These are phyloP conservation scores for Phaeophleospora eucalypticola DNA, from an alignment of 2,329 filamentous ascomycete species.

Conservation along the genomic window DNA sequence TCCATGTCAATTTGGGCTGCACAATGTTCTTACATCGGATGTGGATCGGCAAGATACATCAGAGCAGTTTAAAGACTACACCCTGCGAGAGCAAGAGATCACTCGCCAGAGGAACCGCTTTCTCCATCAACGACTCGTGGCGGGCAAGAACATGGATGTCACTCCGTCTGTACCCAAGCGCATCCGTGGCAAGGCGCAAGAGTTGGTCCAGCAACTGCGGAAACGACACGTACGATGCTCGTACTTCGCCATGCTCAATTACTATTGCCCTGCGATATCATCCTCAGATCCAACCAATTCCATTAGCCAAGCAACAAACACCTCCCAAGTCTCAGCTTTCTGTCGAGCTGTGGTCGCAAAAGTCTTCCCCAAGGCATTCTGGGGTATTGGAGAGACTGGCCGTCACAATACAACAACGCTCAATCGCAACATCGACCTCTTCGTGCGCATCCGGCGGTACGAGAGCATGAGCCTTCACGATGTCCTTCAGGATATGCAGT, in stretches of 20 bases:
- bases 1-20: conserved; percentile 80
- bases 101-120: conserved; percentile 13
- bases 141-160: neutral
- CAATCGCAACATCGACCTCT: conserved; percentile 67
- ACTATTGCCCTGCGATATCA: conserved; percentile 66
- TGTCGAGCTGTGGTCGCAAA: conserved; percentile 71
- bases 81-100: conserved; percentile 79
- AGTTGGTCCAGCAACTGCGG: conserved; percentile 65
- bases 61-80: conserved; percentile 79
- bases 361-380: conserved; percentile 71
- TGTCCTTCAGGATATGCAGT: conserved; percentile 66
- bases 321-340: conserved; percentile 73
- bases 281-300: conserved; percentile 35
- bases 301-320: conserved; percentile 64
- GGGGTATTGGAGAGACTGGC: conserved; percentile 57
- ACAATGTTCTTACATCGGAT: conserved; percentile 82
- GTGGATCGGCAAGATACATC: conserved; percentile 62
- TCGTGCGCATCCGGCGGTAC: conserved; percentile 72
- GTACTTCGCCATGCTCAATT: conserved; percentile 69
- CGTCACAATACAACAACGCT: conserved; percentile 59
- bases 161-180: conserved; percentile 44
- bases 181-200: conserved; percentile 58
- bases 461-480: conserved; percentile 79
- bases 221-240: conserved; percentile 69
- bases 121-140: neutral